A percentile compares a stretch with the other conserved stretches of the same genome.
Evolutionary conservation across 257 asterid species (phyloP).

Genomic region (Fraxinus cuspidata): DNA sequence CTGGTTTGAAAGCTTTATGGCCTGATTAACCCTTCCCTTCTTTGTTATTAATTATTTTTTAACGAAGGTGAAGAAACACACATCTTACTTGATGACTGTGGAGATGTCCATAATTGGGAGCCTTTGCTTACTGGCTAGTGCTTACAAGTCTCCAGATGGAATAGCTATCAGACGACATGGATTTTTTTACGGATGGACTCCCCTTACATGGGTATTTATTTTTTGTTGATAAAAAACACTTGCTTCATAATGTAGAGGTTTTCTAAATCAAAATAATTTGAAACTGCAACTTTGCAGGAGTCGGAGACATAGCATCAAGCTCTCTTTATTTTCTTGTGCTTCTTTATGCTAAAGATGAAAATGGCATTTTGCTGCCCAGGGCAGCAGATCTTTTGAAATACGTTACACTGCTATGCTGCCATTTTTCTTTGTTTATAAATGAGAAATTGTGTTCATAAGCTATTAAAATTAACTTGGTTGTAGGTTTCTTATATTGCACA

Average conservation of each 20-base stretch:
- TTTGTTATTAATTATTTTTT: constrained; percentile 9
- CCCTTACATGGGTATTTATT: constrained; percentile 66
- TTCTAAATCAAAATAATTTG: constrained; percentile 16
- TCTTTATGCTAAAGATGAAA: constrained; percentile 19
- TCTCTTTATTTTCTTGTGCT: constrained; percentile 11
- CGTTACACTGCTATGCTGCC: constrained; percentile 3
- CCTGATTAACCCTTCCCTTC: constrained; percentile 20
- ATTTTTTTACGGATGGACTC: constrained; percentile 92
- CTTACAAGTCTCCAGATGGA: constrained; percentile 92
- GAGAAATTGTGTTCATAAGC: constrained; percentile 5
- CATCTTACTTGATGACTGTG: constrained; percentile 93
- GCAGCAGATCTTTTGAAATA: constrained; percentile 14
- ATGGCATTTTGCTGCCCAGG: not conserved
- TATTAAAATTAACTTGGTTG: constrained; percentile 6
- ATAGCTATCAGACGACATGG: constrained; percentile 69
- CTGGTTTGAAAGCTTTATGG: constrained; percentile 7
- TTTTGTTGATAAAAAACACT: constrained; percentile 10
- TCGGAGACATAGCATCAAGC: not conserved
- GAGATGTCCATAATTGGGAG: constrained; percentile 98
- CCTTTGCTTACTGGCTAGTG: constrained; percentile 82
- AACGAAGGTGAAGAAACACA: constrained; percentile 77
- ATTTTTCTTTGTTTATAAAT: not conserved
- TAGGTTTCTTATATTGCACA: not conserved
- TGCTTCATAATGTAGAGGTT: constrained; percentile 11
- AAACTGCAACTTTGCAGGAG: constrained; percentile 2